Evolutionary conservation across 2,329 filamentous ascomycete genomes (phyloP), one percentile per base, ranked within the genome.

Genomic region (Aspergillus jensenii): DNA sequence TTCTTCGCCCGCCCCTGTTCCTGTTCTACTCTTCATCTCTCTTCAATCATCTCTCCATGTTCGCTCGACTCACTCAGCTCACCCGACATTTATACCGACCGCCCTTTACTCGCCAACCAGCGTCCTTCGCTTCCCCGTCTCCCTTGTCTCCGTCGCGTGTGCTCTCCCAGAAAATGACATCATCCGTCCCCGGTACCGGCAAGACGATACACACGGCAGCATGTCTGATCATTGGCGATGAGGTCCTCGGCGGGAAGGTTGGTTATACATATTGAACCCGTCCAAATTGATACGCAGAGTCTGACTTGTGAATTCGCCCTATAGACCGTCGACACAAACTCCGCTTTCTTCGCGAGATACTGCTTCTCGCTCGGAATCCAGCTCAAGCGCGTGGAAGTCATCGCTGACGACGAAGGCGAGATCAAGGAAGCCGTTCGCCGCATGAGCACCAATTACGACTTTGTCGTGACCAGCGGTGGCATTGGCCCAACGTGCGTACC

Each of bases 201-300:
- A 80, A 87, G 70, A 87, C 84, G 59, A 96, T 98, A 66, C 87
- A 91, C 71, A 97, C 93, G 47, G 95, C 93, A 11, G 93, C 90
- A 56, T 96, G 91, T 74, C 78, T 98, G 63, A 92, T 99, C 59
- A 98, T 99, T 68, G 93, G 93, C n/a, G 93, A 98, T 77, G 93
- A 97, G 75, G 92, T 98, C 5, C 82, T 98, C 4, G 93, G 92
- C 21, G 93, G 95, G 67, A 98, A 98, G 88, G 93, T 91, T 74
- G 63, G 79, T 69, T 27, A 7, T 14, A 25, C 15, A 31, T 8
- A 11, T 37, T 37, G 35, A 37, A 15, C 7, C 14, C 15, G 7
- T 37, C 6, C 14, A 11, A 23, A 14, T n/a, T 52, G 3, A 14
- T 5, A 31, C 35, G 43, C 25, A 21, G 45, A 51, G 31, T 19